Base-by-base conservation (phyloP, 345 rosid genomes). In the Acer negundo region DNA sequence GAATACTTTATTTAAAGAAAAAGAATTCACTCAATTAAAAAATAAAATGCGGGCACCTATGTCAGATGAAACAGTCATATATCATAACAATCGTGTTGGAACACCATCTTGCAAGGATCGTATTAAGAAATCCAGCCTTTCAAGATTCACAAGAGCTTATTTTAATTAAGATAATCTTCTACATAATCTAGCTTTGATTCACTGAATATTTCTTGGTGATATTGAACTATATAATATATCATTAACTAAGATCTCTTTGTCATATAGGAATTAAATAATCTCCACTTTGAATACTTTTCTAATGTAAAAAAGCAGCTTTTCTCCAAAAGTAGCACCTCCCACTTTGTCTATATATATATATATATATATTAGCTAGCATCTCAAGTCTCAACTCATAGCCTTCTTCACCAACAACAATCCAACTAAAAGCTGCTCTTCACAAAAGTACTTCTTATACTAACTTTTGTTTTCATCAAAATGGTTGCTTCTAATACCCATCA, bases 401-500 rank as follows among this genome's bases (percentile, higher is more conserved):
- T 42, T 42, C 70, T 17, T 63, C 75, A 74, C 26, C 69, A 59
- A 59, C 61, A 9, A 42, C 9, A 10, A 46, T 10, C 49, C 46
- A 42, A 42, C 46, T 42, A 42, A 7, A 42, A 40, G 7, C 44
- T 40, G 7, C 44, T 40, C 44, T 40, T 40, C 9, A 40, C 6
- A 71, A 3, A 31, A n/a, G 15, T 53, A 44, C 69, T 31, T 71
- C 42, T 26, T 9, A 42, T 8, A 42, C 46, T 42, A 1, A 42
- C 46, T 9, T 42, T 42, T 42, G 10, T 8, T 8, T 42, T 46
- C 49, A 42, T 26, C 64, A 69, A 24, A 44, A 88, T 87, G 90
- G 91, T 85, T 75, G 72, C 76, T 66, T 46, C 73, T 75, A 66
- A 15, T 16, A 20, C 20, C 2, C 10, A 9, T 73, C 49, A 62